A percentile compares a stretch with the other conserved stretches of the same genome.
Evolutionary conservation across 306 rosid genomes (phyloP).

Genomic region (Vigna angularis): DNA sequence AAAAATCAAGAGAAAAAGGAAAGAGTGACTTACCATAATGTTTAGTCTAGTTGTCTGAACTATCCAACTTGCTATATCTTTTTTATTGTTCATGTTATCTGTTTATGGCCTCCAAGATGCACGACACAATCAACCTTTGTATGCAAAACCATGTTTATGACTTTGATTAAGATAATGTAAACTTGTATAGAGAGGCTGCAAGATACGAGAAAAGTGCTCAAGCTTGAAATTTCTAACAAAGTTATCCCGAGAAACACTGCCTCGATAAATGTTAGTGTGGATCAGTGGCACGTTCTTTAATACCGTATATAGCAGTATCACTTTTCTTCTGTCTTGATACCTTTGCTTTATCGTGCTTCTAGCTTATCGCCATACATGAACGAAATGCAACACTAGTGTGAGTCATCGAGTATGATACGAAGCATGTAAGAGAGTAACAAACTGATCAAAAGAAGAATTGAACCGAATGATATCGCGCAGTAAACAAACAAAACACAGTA

Average conservation of each 20-base stretch:
- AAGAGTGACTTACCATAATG: constrained; percentile 7
- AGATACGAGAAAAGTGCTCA: neutral
- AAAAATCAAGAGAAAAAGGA: neutral
- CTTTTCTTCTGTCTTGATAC: constrained; percentile 25
- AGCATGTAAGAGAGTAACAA: neutral
- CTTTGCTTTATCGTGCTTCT: constrained; percentile 7
- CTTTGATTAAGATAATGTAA: constrained; percentile 6
- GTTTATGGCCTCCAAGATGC: neutral
- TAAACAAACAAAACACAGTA: neutral
- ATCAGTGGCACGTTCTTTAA: constrained; percentile 14
- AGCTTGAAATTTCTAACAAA: neutral
- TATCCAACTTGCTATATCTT: neutral
- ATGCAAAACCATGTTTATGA: neutral
- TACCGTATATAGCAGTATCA: neutral
- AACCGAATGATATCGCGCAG: constrained; percentile 1
- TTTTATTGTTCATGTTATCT: neutral
- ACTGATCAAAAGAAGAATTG: neutral
- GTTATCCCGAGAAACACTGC: constrained; percentile 13
- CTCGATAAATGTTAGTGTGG: constrained; percentile 11
- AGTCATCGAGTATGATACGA: neutral
- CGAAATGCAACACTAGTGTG: constrained; percentile 1
- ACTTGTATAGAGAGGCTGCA: neutral
- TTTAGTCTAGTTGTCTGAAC: neutral
- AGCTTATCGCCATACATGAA: neutral
- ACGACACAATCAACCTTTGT: neutral